Evolutionary conservation across 192 early-diverging fungal species (phyloP).

Genomic region (Thamnidium elegans): DNA sequence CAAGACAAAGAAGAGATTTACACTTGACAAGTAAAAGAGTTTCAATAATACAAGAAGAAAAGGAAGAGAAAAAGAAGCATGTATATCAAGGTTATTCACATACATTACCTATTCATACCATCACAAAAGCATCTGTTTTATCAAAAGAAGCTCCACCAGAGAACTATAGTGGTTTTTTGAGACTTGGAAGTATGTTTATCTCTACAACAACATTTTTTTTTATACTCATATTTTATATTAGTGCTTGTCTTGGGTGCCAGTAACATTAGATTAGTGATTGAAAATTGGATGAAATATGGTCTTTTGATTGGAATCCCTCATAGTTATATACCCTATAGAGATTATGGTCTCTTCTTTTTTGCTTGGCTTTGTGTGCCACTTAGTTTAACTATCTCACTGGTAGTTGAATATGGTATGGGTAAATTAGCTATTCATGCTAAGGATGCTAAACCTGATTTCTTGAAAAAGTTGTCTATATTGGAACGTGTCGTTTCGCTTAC

Average conservation of each 20-base stretch:
- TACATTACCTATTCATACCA: slow-evolving; percentile 61
- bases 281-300: slow-evolving; percentile 89
- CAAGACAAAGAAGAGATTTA: slow-evolving; percentile 23
- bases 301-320: slow-evolving; percentile 68
- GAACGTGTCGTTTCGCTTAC: slow-evolving; percentile 31
- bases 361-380: slow-evolving; percentile 50
- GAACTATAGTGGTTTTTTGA: slow-evolving; percentile 83
- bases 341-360: slow-evolving; percentile 55
- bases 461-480: slow-evolving; percentile 14
- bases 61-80: slow-evolving; percentile 24
- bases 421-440: slow-evolving; percentile 24
- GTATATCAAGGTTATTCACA: slow-evolving; percentile 31
- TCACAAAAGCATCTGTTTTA: slow-evolving; percentile 64
- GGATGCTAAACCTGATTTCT: slow-evolving; percentile 24
- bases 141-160: slow-evolving; percentile 83
- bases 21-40: slow-evolving; percentile 22
- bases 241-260: slow-evolving; percentile 79
- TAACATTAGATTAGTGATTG: slow-evolving; percentile 80
- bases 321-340: slow-evolving; percentile 46
- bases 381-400: slow-evolving; percentile 55
- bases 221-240: slow-evolving; percentile 15
- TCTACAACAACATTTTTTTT: background rate
- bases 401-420: slow-evolving; percentile 56
- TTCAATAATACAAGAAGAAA: slow-evolving; percentile 26
- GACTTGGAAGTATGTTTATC: slow-evolving; percentile 57